Conservation (phyloP, 2,329 filamentous ascomycete genomes). For the Xylaria sp. region DNA sequence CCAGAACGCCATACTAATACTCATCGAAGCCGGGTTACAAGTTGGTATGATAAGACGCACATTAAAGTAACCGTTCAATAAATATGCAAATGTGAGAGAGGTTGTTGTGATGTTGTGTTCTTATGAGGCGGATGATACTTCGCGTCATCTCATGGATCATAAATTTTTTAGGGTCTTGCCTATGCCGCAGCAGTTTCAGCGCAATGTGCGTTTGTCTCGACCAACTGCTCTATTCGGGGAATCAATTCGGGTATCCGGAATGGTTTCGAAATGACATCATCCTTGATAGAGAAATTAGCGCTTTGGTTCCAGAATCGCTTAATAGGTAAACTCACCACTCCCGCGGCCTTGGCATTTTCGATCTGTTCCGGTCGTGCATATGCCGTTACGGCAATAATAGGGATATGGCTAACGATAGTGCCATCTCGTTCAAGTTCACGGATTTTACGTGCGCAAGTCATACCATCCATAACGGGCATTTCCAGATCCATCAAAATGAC, state of each 20-base stretch:
- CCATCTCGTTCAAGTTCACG: constrained; percentile 72
- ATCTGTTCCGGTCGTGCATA: constrained; percentile 82
- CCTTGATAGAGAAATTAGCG: constrained; percentile 55
- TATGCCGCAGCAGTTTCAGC: constrained; percentile 14
- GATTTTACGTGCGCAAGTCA: constrained; percentile 76
- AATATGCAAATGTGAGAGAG: background rate
- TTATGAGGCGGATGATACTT: constrained; percentile 6
- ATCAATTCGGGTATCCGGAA: constrained; percentile 79
- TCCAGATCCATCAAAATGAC: constrained; percentile 84
- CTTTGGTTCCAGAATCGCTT: background rate
- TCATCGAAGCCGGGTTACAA: constrained; percentile 11
- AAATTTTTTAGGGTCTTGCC: background rate
- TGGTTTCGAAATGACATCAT: constrained; percentile 82
- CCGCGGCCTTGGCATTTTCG: constrained; percentile 73
- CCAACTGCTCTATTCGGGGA: constrained; percentile 71
- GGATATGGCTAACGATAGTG: constrained; percentile 72
- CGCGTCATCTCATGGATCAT: background rate
- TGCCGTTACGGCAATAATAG: constrained; percentile 84
- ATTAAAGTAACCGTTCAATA: constrained; percentile 14
- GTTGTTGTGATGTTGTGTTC: background rate
- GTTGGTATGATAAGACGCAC: constrained; percentile 5
- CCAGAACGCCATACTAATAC: constrained; percentile 30
- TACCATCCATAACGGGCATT: constrained; percentile 86
- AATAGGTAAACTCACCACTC: constrained; percentile 68
- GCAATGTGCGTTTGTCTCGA: constrained; percentile 35